Evolutionary conservation across 192 early-diverging fungal genomes (phyloP).

Genomic region (Podila epigama): DNA sequence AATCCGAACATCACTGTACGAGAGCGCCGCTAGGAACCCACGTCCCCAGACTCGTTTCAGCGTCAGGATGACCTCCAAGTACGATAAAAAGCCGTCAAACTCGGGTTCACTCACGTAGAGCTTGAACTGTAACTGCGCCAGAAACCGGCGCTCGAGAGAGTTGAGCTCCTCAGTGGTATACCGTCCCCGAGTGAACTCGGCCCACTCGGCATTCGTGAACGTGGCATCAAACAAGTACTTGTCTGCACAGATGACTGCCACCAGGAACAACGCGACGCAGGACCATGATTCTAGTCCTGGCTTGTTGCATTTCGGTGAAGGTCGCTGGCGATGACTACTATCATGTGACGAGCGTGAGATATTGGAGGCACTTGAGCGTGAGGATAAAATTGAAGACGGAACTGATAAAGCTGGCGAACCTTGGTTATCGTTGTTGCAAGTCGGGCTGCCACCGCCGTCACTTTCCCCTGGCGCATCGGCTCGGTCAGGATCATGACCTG

Average conservation of each 20-base stretch:
- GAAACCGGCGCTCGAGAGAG: constrained; percentile 51
- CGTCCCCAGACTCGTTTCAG: constrained; percentile 50
- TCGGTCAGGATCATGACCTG: background rate
- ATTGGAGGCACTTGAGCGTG: background rate
- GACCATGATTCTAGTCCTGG: constrained; percentile 45
- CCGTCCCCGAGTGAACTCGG: constrained; percentile 43
- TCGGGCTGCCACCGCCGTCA: background rate
- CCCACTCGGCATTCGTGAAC: constrained; percentile 57
- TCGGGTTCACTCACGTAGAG: constrained; percentile 52
- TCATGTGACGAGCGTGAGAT: background rate
- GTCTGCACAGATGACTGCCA: constrained; percentile 56
- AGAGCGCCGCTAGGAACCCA: constrained; percentile 32
- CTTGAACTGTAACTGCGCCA: constrained; percentile 48
- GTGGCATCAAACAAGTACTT: constrained; percentile 62
- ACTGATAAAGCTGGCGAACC: background rate
- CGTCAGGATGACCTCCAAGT: constrained; percentile 54
- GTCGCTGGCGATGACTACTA: background rate
- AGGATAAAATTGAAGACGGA: background rate
- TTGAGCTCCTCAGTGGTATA: constrained; percentile 50
- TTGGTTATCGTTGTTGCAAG: background rate
- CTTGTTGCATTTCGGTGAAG: background rate
- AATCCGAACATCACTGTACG: constrained; percentile 55
- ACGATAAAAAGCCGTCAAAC: constrained; percentile 53
- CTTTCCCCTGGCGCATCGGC: background rate
- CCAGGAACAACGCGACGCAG: constrained; percentile 53